A percentile compares a stretch with the other conserved stretches of the same genome.
These are phyloP conservation scores for Saksenaea oblongispora DNA, from an alignment of 371 early-diverging fungal genomes.

Conservation along the genomic window DNA sequence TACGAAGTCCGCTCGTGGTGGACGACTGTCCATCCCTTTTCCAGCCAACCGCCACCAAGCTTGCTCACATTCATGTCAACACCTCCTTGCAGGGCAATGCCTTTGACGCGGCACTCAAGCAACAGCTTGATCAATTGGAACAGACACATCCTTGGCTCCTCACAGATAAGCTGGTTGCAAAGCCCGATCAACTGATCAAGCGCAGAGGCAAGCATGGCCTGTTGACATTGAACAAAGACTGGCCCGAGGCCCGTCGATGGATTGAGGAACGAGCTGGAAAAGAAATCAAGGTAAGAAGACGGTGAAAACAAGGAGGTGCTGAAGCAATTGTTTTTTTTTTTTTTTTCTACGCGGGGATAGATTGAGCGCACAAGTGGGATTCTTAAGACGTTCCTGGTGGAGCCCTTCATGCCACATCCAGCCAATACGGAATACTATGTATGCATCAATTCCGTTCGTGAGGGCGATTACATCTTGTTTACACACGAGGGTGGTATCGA, in stretches of 20 bases:
- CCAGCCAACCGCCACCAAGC: slow-evolving; percentile 66
- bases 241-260: slow-evolving; percentile 84
- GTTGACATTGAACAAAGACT: slow-evolving; percentile 83
- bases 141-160: slow-evolving; percentile 80
- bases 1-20: slow-evolving; percentile 58
- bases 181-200: slow-evolving; percentile 96
- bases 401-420: slow-evolving; percentile 93
- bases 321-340: not conserved
- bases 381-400: slow-evolving; percentile 90
- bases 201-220: slow-evolving; percentile 94
- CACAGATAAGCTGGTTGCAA: slow-evolving; percentile 82
- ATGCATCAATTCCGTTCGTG: slow-evolving; percentile 90
- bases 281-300: slow-evolving; percentile 63
- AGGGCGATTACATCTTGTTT: slow-evolving; percentile 92
- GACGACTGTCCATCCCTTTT: slow-evolving; percentile 52
- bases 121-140: slow-evolving; percentile 67
- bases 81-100: slow-evolving; percentile 50
- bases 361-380: slow-evolving; percentile 81
- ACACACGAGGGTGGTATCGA: slow-evolving; percentile 97
- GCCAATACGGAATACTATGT: slow-evolving; percentile 90
- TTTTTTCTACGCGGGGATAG: slow-evolving; percentile 26
- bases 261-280: slow-evolving; percentile 81
- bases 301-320: not conserved
- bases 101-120: slow-evolving; percentile 58
- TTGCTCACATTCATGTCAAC: slow-evolving; percentile 76